Conservation (phyloP, 2,329 filamentous ascomycete species). For the Volutella citrinella region DNA sequence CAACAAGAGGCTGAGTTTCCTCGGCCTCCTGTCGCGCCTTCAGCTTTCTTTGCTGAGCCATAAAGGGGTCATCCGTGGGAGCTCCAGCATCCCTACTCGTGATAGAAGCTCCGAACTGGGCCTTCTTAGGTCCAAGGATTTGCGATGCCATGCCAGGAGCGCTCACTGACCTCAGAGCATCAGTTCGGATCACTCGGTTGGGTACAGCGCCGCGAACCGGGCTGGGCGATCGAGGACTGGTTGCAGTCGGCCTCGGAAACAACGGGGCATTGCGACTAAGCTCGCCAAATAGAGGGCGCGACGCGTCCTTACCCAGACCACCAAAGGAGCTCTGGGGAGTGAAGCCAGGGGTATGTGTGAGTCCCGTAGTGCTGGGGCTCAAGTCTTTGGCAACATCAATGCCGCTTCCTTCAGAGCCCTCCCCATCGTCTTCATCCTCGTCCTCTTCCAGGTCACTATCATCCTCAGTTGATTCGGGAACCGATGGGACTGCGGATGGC, state of each 20-base stretch:
- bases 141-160: constrained; percentile 58
- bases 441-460: constrained; percentile 40
- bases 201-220: constrained; percentile 61
- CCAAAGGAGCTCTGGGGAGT: constrained; percentile 60
- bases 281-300: constrained; percentile 53
- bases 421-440: constrained; percentile 41
- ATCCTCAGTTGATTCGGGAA: constrained; percentile 35
- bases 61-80: constrained; percentile 43
- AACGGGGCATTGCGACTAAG: constrained; percentile 47
- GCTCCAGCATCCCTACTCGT: constrained; percentile 32
- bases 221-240: constrained; percentile 71
- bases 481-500: constrained; percentile 31
- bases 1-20: constrained; percentile 55
- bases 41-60: constrained; percentile 48
- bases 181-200: constrained; percentile 44
- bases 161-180: constrained; percentile 56
- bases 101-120: constrained; percentile 37
- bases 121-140: constrained; percentile 42
- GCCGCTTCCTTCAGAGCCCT: constrained; percentile 56
- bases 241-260: constrained; percentile 51
- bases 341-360: constrained; percentile 46
- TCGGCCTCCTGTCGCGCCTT: constrained; percentile 56
- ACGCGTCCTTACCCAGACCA: constrained; percentile 42
- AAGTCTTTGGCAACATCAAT: constrained; percentile 64
- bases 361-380: constrained; percentile 47